Conservation (phyloP, 179 eudicot genomes). For the Spinacia oleracea region DNA sequence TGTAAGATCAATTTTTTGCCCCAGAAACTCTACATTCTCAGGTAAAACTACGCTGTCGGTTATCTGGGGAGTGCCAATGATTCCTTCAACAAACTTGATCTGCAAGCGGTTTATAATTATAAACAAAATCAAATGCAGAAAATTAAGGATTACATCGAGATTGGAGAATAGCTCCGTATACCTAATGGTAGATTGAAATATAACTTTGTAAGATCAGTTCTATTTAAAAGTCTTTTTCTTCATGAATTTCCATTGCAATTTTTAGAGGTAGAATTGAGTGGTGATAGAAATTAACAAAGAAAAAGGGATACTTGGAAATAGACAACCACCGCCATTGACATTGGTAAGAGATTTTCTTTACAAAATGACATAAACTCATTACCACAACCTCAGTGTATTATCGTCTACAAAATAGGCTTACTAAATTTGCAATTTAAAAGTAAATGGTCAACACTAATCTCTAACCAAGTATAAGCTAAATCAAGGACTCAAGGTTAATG, state of each 20-base stretch:
- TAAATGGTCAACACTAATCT: too few relatives aligned
- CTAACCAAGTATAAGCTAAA: not conserved
- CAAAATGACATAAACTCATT: not conserved
- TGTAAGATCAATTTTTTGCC: slow-evolving; percentile 74
- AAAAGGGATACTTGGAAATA: not conserved
- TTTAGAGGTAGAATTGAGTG: not conserved
- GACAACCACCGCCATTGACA: not conserved
- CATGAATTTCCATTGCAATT: too few relatives aligned
- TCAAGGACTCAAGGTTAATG: not conserved
- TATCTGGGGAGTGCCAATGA: slow-evolving; percentile 86
- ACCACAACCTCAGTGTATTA: not conserved
- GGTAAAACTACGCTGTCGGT: slow-evolving; percentile 77
- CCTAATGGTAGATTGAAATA: not conserved
- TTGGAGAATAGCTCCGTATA: not conserved
- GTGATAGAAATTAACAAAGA: too few relatives aligned
- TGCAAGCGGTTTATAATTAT: slow-evolving; percentile 18
- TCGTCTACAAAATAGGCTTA: not conserved
- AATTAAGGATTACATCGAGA: not conserved
- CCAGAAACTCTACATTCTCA: slow-evolving; percentile 74
- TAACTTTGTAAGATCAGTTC: not conserved
- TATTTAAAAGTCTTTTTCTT: not conserved
- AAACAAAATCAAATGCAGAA: not conserved
- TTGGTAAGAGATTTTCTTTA: not conserved
- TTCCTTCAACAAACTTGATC: slow-evolving; percentile 85
- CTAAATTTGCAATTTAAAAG: not conserved